Evolutionary conservation across 306 rosid genomes (phyloP).

Genomic region (Styphnolobium japonicum): DNA sequence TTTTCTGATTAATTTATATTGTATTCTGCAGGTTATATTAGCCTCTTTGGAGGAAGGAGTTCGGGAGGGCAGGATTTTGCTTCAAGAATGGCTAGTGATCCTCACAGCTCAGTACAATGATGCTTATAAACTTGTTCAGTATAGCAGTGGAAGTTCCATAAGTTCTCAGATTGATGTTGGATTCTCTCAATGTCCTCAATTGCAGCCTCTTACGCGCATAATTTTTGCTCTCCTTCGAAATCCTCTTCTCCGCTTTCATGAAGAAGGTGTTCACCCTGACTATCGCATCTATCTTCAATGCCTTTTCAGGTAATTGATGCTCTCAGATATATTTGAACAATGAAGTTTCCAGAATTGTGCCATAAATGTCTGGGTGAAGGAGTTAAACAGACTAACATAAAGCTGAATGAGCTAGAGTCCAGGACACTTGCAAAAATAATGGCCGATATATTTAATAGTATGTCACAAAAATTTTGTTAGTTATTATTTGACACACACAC

Average conservation of each 20-base stretch:
- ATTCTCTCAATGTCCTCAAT: slow-evolving; percentile 89
- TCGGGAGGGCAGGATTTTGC: slow-evolving; percentile 91
- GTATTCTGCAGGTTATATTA: slow-evolving; percentile 63
- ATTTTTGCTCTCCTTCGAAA: slow-evolving; percentile 90
- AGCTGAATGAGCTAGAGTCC: slow-evolving; percentile 21
- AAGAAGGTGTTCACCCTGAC: slow-evolving; percentile 98
- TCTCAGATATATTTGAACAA: slow-evolving; percentile 16
- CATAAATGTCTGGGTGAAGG: background rate
- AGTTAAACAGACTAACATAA: background rate
- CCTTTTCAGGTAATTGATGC: slow-evolving; percentile 72
- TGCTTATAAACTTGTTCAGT: slow-evolving; percentile 66
- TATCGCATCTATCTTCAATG: slow-evolving; percentile 91
- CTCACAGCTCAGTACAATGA: slow-evolving; percentile 91
- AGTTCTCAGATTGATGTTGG: slow-evolving; percentile 77
- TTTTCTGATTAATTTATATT: slow-evolving; percentile 4
- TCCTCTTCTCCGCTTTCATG: slow-evolving; percentile 90
- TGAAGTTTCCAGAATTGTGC: slow-evolving; percentile 4
- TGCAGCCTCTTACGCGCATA: slow-evolving; percentile 82
- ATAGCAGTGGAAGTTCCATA: slow-evolving; percentile 59
- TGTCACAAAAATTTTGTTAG: too few species aligned
- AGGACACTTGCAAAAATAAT: background rate
- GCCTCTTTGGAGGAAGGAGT: slow-evolving; percentile 97
- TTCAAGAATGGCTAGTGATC: slow-evolving; percentile 98
- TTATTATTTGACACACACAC: too few species aligned
- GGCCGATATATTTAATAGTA: background rate